Conservation (phyloP, 1,284 basidiomycete species). For the Leccinum subfulvum region DNA sequence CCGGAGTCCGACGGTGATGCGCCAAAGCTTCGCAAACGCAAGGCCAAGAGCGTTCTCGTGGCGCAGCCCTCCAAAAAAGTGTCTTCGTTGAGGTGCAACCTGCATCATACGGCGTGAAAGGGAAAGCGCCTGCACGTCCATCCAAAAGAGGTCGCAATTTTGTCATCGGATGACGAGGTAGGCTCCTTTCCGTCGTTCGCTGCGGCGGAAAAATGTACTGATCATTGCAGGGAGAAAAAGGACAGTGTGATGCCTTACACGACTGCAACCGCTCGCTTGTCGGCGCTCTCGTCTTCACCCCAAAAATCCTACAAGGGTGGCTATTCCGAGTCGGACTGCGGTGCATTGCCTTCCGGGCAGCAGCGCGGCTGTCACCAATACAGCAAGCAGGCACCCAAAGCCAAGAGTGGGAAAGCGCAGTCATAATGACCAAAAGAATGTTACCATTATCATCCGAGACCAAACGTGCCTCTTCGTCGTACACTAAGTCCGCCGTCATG, state of each 20-base stretch:
- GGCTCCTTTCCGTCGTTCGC: too few relatives aligned
- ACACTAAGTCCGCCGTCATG: constrained; percentile 14
- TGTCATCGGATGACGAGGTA: too few relatives aligned
- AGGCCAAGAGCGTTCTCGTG: too few relatives aligned
- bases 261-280: constrained; percentile 1
- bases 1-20: too few relatives aligned
- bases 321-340: background rate
- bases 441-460: background rate
- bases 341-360: constrained; percentile 1
- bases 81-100: too few relatives aligned
- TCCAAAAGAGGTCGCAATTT: too few relatives aligned
- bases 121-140: too few relatives aligned
- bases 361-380: background rate
- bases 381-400: constrained; percentile 3
- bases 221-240: too few relatives aligned
- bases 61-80: too few relatives aligned
- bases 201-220: too few relatives aligned
- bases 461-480: constrained; percentile 14
- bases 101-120: too few relatives aligned
- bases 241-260: constrained; percentile 4
- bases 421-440: constrained; percentile 4
- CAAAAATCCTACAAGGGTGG: constrained; percentile 8
- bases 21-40: too few relatives aligned
- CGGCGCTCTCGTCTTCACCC: background rate
- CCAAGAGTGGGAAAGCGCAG: constrained; percentile 9